Conservation (phyloP, 129 eudicot species). For the Flaveria ramosissima region DNA sequence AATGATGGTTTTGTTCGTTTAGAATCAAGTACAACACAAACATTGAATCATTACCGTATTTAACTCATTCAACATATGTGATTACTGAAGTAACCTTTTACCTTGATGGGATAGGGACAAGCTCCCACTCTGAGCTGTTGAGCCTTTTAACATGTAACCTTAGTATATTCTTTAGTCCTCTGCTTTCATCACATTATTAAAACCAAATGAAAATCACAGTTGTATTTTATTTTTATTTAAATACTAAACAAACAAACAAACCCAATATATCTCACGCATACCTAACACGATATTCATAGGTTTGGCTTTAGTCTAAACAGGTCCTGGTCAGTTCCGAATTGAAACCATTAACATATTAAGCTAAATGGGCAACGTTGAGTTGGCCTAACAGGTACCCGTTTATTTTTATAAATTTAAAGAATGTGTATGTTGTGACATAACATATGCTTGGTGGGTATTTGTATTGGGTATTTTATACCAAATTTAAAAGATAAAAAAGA, state of each 20-base stretch:
- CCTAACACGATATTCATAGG: too few species aligned
- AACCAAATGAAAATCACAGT: neutral
- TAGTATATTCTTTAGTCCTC: slow-evolving; percentile 86
- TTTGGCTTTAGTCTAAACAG: neutral
- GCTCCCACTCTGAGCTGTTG: slow-evolving; percentile 79
- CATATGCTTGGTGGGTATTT: neutral
- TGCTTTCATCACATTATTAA: slow-evolving; percentile 38
- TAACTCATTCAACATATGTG: neutral
- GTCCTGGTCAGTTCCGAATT: neutral
- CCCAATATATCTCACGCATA: too few species aligned
- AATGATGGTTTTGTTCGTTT: neutral
- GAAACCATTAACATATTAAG: neutral
- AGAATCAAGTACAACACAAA: neutral
- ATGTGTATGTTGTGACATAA: neutral
- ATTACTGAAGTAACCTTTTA: slow-evolving; percentile 21
- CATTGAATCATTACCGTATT: neutral
- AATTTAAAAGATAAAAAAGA: too few species aligned
- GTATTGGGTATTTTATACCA: too few species aligned
- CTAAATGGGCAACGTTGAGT: neutral
- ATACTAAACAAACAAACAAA: neutral
- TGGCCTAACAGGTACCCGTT: neutral
- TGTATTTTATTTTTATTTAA: neutral
- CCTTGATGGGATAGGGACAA: slow-evolving; percentile 80
- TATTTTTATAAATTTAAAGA: neutral
- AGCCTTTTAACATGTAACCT: slow-evolving; percentile 70